These are phyloP conservation scores for Cladophialophora psammophila DNA, from an alignment of 2,329 filamentous ascomycete genomes.

Conservation along the genomic window DNA sequence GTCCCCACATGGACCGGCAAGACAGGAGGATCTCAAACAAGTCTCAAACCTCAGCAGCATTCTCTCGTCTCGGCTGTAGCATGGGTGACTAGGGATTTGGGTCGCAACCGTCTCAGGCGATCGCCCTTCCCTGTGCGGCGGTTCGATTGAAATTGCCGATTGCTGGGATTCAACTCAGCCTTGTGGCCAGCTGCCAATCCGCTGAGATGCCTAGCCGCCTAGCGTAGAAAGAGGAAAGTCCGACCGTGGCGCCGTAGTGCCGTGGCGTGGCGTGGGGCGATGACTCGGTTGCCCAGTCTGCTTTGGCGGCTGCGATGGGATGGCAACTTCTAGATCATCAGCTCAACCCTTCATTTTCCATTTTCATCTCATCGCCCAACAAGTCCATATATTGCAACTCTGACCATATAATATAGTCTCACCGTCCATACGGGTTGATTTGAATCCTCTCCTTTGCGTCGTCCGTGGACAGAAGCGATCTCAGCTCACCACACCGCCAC, in stretches of 20 bases:
- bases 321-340: constrained; percentile 37
- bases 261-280: constrained; percentile 1
- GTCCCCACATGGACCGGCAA: not conserved
- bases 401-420: not conserved
- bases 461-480: not conserved
- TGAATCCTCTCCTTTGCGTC: not conserved
- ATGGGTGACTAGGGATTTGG: not conserved
- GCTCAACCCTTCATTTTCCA: not conserved
- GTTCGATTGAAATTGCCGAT: too few relatives aligned
- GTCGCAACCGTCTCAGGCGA: not conserved
- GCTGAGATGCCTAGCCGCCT: too few relatives aligned
- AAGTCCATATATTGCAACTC: not conserved
- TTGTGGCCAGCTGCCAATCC: too few relatives aligned
- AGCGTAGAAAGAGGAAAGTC: too few relatives aligned
- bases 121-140: not conserved
- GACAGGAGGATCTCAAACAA: not conserved
- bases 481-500: constrained; percentile 9
- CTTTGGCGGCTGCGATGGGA: constrained; percentile 5
- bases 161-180: too few relatives aligned
- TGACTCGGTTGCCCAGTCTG: constrained; percentile 33
- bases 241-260: not conserved
- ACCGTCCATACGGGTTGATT: not conserved
- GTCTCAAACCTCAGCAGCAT: not conserved
- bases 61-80: not conserved
- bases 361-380: not conserved